Evolutionary conservation across 441 rosid species (phyloP).

Genomic region (Manihot esculenta): DNA sequence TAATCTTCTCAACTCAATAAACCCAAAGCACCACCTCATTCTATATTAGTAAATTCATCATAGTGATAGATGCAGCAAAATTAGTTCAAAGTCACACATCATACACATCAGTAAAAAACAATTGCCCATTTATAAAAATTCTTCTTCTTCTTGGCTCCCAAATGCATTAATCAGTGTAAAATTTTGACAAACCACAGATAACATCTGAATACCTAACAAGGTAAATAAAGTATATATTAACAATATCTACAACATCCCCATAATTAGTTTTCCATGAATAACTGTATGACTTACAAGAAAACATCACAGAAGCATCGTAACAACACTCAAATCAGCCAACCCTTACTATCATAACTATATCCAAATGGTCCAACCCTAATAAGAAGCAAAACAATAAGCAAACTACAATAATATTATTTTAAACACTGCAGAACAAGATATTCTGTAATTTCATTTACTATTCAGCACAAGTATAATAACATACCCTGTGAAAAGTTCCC

Average conservation of each 20-base stretch:
- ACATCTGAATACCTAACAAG: background rate
- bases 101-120: background rate
- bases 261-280: background rate
- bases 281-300: background rate
- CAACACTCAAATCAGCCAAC: background rate
- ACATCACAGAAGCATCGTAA: background rate
- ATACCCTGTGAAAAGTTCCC: conserved; percentile 92
- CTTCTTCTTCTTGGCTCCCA: background rate
- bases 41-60: no score
- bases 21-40: no score
- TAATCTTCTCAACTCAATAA: background rate
- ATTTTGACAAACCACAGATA: background rate
- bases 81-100: background rate
- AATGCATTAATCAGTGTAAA: background rate
- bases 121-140: background rate
- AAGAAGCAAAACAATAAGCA: background rate
- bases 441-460: background rate
- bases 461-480: conserved; percentile 8
- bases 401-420: background rate
- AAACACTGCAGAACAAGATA: background rate
- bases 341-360: conserved; percentile 8
- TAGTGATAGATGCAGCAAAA: background rate
- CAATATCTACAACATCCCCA: background rate
- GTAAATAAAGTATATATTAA: background rate
- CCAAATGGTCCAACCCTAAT: background rate